Conservation (phyloP, 1,284 basidiomycete genomes). For the Agroathelia rolfsii region DNA sequence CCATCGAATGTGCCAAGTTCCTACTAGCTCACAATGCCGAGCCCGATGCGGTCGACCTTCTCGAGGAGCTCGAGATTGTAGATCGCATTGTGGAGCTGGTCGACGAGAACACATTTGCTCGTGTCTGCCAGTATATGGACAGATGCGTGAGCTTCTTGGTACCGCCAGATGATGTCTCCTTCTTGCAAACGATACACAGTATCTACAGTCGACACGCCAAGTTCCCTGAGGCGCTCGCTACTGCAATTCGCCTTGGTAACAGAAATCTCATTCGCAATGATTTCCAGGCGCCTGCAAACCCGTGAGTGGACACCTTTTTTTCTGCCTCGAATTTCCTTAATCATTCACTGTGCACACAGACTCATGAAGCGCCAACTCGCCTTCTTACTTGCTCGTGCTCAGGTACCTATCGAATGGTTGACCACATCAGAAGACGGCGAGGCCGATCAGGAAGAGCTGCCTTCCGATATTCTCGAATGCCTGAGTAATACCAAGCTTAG, state of each 20-base stretch:
- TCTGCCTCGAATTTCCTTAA: slow-evolving; percentile 1
- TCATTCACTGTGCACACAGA: slow-evolving; percentile 25
- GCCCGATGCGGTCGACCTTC: slow-evolving; percentile 93
- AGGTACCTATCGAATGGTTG: slow-evolving; percentile 88
- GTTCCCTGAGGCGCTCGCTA: slow-evolving; percentile 85
- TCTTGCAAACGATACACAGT: slow-evolving; percentile 83
- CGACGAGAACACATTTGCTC: slow-evolving; percentile 81
- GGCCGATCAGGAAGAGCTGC: slow-evolving; percentile 56
- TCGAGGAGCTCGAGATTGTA: slow-evolving; percentile 92
- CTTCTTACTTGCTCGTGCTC: slow-evolving; percentile 86
- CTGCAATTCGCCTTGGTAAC: slow-evolving; percentile 85
- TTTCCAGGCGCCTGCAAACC: slow-evolving; percentile 81
- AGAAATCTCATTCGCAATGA: slow-evolving; percentile 74
- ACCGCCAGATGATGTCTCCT: slow-evolving; percentile 87
- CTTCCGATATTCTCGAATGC: slow-evolving; percentile 78
- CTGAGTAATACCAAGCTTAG: slow-evolving; percentile 82
- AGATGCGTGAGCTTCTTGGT: slow-evolving; percentile 89
- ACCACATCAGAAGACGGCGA: slow-evolving; percentile 42
- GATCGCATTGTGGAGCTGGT: slow-evolving; percentile 69
- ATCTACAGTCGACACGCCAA: slow-evolving; percentile 87
- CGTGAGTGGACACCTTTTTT: no score
- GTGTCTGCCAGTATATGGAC: slow-evolving; percentile 96
- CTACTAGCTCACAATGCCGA: slow-evolving; percentile 94
- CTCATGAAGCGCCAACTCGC: slow-evolving; percentile 95
- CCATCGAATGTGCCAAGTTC: slow-evolving; percentile 85